Conservation (phyloP, 495 filamentous ascomycete species). For the Annulohypoxylon bovei region DNA sequence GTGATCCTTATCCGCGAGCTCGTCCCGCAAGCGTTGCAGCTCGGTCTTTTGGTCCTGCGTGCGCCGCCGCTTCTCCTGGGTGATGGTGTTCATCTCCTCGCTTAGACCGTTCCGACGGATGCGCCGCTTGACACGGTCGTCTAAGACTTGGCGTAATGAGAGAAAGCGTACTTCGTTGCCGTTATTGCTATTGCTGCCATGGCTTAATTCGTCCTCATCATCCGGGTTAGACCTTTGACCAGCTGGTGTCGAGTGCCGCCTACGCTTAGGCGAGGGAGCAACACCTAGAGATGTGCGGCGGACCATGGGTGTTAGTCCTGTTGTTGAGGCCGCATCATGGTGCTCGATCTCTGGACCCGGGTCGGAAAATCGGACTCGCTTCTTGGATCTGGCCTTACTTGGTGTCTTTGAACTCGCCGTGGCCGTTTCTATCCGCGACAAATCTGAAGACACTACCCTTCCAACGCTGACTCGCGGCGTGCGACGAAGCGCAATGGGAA, state of each 20-base stretch:
- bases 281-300: slow-evolving; percentile 63
- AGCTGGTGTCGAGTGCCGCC: slow-evolving; percentile 54
- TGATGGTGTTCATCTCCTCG: slow-evolving; percentile 76
- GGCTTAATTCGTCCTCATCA: slow-evolving; percentile 30
- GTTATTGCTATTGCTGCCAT: slow-evolving; percentile 47
- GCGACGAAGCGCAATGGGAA: slow-evolving; percentile 48
- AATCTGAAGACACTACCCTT: slow-evolving; percentile 10
- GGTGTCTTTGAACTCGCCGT: slow-evolving; percentile 32
- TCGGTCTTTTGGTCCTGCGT: slow-evolving; percentile 52
- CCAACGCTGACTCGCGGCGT: slow-evolving; percentile 24
- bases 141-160: slow-evolving; percentile 74
- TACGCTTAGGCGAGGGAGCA: slow-evolving; percentile 55
- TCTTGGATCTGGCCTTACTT: slow-evolving; percentile 55
- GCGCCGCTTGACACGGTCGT: slow-evolving; percentile 75
- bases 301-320: slow-evolving; percentile 75
- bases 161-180: slow-evolving; percentile 60
- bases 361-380: slow-evolving; percentile 78
- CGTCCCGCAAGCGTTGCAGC: slow-evolving; percentile 61
- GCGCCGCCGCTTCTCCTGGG: slow-evolving; percentile 63
- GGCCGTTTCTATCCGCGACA: slow-evolving; percentile 33
- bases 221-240: slow-evolving; percentile 29
- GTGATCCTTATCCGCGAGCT: slow-evolving; percentile 61
- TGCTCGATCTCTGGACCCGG: slow-evolving; percentile 60
- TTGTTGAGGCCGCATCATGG: slow-evolving; percentile 52
- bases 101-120: slow-evolving; percentile 76